Base-by-base conservation (phyloP, 768 basidiomycete genomes). In the Leccinum olivaceopallidum region DNA sequence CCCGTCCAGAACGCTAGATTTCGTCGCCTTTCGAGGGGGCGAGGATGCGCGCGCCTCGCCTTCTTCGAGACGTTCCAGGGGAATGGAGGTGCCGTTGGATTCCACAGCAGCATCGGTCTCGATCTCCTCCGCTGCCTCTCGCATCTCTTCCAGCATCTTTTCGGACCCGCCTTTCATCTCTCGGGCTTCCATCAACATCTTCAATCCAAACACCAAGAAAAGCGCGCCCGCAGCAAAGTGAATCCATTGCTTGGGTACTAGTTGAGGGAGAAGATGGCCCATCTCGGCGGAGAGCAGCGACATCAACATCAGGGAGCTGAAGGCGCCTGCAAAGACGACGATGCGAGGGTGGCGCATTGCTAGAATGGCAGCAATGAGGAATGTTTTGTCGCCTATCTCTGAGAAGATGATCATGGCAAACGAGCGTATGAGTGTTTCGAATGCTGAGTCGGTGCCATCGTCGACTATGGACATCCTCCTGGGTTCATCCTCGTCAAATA, bases 381-480 rank as follows among this genome's bases (percentile, higher is more conserved):
- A 90, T 0, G 96, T 98, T 74, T 98, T 97, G 85, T 98, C 96
- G 24, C 96, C 96, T 48, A 95, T 89, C 80, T 95, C 93, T 3
- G 92, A 94, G 71, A 90, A 81, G 36, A 98, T 89, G 68, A 97
- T 98, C 88, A 96, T 94, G 62, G 83, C 74, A 78, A 95, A 94
- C 6, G 93, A 85, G 69, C 94, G 89, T 6, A 83, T 60, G 62
- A 95, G 83, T 10, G 86, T 90, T 63, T 87, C 20, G 32, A 52
- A 50, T 49, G 22, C 18, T 18, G 61, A 44, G 28, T 48, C n/a
- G 13, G 65, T 37, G 51, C 28, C 69, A 63, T 63, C 60, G 36
- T 65, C 55, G 8, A 32, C 42, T 24, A 60, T 36, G 22, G 64
- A 65, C 71, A 72, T 71, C 20, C 52, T 53, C 57, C 60, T 71